A percentile compares a stretch with the other conserved stretches of the same genome.
Evolutionary conservation across 1,284 basidiomycete species (phyloP).

Genomic region (Fomitopsis pinicola): DNA sequence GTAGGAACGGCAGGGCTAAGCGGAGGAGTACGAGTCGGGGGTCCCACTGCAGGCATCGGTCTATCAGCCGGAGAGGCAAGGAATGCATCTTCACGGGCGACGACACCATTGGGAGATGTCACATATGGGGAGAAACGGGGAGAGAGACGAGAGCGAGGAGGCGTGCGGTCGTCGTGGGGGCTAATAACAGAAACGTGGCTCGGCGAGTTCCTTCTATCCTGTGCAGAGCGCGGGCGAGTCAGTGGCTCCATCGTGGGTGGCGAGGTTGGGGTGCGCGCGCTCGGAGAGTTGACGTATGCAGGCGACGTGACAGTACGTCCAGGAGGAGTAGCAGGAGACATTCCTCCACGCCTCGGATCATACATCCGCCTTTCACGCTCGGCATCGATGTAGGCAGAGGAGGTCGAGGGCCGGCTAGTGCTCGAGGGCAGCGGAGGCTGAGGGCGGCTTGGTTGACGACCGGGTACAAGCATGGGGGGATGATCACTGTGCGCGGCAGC

Average conservation of each 20-base stretch:
- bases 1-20: constrained; percentile 41
- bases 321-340: constrained; percentile 10
- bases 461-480: constrained; percentile 35
- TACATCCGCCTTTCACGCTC: constrained; percentile 29
- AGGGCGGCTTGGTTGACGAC: constrained; percentile 12
- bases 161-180: neutral
- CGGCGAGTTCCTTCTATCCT: constrained; percentile 44
- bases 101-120: neutral
- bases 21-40: constrained; percentile 37
- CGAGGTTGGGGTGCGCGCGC: neutral
- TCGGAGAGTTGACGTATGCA: constrained; percentile 2
- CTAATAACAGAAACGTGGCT: constrained; percentile 13
- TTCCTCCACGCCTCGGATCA: constrained; percentile 26
- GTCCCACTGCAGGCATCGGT: neutral
- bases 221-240: constrained; percentile 55
- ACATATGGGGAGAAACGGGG: neutral
- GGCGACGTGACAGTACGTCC: constrained; percentile 1
- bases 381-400: constrained; percentile 8
- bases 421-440: constrained; percentile 14
- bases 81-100: constrained; percentile 4
- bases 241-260: constrained; percentile 41
- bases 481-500: constrained; percentile 28
- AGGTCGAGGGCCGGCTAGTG: constrained; percentile 18
- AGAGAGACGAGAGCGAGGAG: constrained; percentile 17
- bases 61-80: neutral